Conservation (phyloP, 345 rosid species). For the Clausena lansium region DNA sequence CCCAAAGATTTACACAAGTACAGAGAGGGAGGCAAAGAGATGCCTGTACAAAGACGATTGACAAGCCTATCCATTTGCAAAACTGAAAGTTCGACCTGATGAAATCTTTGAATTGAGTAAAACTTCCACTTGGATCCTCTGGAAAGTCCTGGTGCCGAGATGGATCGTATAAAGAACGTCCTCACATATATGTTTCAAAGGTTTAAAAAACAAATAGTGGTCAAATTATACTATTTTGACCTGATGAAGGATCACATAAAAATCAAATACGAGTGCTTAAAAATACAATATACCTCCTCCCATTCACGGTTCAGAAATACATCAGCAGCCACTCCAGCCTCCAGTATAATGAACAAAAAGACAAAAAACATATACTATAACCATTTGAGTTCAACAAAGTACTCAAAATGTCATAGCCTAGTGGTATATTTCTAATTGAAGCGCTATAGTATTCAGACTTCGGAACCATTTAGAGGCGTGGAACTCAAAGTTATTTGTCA, state of each 20-base stretch:
- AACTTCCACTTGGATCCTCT: conserved; percentile 75
- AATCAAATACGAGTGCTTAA: not conserved
- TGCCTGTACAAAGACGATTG: conserved; percentile 72
- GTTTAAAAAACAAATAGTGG: not conserved
- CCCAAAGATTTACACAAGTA: not conserved
- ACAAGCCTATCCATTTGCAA: conserved; percentile 87
- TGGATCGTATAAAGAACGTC: conserved; percentile 3
- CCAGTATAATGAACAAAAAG: conserved; percentile 62
- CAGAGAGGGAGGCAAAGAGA: not conserved
- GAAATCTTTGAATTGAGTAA: conserved; percentile 59
- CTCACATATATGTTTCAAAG: not conserved
- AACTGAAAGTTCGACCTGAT: conserved; percentile 61
- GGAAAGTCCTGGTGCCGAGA: conserved; percentile 71
- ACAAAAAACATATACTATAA: conserved; percentile 76
- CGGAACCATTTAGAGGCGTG: not conserved
- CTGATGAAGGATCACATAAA: not conserved
- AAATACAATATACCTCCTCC: conserved; percentile 59
- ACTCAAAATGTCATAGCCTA: not conserved
- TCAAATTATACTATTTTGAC: not conserved
- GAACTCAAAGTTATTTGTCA: conserved; percentile 41
- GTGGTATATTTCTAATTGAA: too few species aligned
- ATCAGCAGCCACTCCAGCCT: conserved; percentile 76
- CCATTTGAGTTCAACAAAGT: conserved; percentile 27
- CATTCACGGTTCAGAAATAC: conserved; percentile 71
- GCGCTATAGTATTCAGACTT: not conserved